Base-by-base conservation (phyloP, 2,329 filamentous ascomycete species). In the Talaromyces sp. region DNA sequence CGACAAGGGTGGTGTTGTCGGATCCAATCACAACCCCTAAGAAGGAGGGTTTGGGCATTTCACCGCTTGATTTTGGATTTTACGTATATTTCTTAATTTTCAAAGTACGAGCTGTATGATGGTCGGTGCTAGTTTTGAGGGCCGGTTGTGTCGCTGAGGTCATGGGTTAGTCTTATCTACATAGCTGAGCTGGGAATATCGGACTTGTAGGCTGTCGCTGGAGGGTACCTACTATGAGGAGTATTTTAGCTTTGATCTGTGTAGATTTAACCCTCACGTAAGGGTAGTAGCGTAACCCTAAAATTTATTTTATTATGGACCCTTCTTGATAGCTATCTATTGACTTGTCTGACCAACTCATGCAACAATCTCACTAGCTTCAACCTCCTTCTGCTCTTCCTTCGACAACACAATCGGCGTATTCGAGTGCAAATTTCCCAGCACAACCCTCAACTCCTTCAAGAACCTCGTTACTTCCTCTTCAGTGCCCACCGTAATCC, bases 401-500 rank as follows among this genome's bases (percentile, higher is more conserved):
- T 70, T 72, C 63, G 72, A 69, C 17, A 72, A 77, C 47, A 74
- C 69, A 56, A 70, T 74, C 61, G 65, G 73, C 65, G 51, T 73
- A 60, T 79, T 79, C n/a, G 73, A 69, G 69, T 82, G 81, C 7
- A 87, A 73, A 54, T 83, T 74, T 72, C 78, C 69, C 73, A 88
- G 67, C 68, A 88, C 78, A 68, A 75, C 67, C 69, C 80, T 81
- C 25, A 97, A 78, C 70, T 93, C 89, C 22, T 81, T 80, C 71
- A 99, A 75, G 74, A 98, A 92, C 66, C 89, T 85, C 29, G 89
- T 89, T 8, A 96, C 91, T 78, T 99, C 95, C 1, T 86, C 80
- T 76, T 96, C 91, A 0, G 94, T 98, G 17, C 95, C 95, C 13
- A 99, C 88, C 0, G 95, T 99, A 70, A 98, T 92, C 64, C 95